phyloP scores from a whole-genome alignment of 192 early-diverging fungal species.

The Hyaloraphidium curvatum region DNA sequence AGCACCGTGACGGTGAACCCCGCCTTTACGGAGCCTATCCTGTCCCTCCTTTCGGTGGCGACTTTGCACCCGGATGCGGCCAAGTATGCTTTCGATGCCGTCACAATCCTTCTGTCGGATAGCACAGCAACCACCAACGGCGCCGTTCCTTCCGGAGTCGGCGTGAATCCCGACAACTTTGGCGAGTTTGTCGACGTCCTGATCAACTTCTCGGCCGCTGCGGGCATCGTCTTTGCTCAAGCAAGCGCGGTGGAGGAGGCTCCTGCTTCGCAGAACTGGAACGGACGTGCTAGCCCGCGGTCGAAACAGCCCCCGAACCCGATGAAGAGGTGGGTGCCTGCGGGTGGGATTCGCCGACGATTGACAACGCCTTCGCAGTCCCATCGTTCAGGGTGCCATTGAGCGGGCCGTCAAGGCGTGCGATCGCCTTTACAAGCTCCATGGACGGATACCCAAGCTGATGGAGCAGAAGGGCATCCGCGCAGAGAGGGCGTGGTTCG shows the following conservation, averaged over 20 bases:
- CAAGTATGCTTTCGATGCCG: slow-evolving; percentile 38
- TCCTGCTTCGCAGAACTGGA: slow-evolving; percentile 4
- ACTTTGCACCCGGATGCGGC: slow-evolving; percentile 39
- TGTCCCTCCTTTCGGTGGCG: slow-evolving; percentile 31
- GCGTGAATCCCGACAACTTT: slow-evolving; percentile 38
- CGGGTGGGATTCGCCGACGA: too few species aligned
- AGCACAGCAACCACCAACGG: too few species aligned
- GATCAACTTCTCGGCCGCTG: slow-evolving; percentile 36
- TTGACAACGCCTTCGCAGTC: too few species aligned
- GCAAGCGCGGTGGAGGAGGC: not conserved
- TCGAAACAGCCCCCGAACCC: too few species aligned
- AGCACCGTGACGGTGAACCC: slow-evolving; percentile 17
- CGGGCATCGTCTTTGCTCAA: slow-evolving; percentile 6
- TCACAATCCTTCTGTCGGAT: slow-evolving; percentile 31
- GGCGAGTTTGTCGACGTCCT: slow-evolving; percentile 53
- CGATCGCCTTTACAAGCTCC: slow-evolving; percentile 41
- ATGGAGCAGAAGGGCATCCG: slow-evolving; percentile 16
- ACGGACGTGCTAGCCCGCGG: slow-evolving; percentile 1
- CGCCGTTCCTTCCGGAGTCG: too few species aligned
- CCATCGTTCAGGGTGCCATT: slow-evolving; percentile 21
- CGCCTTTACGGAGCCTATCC: slow-evolving; percentile 25
- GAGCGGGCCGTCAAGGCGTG: slow-evolving; percentile 44
- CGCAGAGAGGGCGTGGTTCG: slow-evolving; percentile 38
- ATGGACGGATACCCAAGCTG: slow-evolving; percentile 30
- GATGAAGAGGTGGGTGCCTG: too few species aligned